Percentiles rank a stretch among this genome's conserved stretches.
Conservation (phyloP, 2,329 filamentous ascomycete genomes). For the Ophiostoma himal-ulmi region DNA sequence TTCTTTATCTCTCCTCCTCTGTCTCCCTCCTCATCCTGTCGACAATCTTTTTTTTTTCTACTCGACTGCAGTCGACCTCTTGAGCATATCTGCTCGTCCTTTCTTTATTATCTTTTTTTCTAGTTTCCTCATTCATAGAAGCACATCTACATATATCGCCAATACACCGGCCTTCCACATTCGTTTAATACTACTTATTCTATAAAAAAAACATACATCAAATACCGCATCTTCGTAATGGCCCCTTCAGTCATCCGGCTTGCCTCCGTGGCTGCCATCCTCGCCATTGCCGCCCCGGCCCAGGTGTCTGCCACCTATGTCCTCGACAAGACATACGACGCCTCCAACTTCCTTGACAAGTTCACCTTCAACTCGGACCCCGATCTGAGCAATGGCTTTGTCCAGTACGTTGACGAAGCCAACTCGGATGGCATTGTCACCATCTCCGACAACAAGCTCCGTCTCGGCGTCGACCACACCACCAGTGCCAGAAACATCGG, state of each 20-base stretch:
- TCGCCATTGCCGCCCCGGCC: constrained; percentile 18
- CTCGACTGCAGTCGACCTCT: background rate
- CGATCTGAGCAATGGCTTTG: constrained; percentile 62
- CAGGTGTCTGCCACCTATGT: constrained; percentile 33
- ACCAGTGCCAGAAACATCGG: constrained; percentile 18
- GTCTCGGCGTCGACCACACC: constrained; percentile 24
- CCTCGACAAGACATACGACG: constrained; percentile 38
- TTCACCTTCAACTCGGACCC: constrained; percentile 38
- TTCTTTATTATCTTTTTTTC: constrained; percentile 20
- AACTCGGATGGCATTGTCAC: constrained; percentile 37
- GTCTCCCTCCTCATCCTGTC: constrained; percentile 3
- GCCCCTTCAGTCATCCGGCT: constrained; percentile 17
- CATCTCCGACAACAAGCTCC: constrained; percentile 36
- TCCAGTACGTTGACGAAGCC: constrained; percentile 44
- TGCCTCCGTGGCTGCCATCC: constrained; percentile 32
- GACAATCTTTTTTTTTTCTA: background rate
- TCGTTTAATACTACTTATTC: background rate
- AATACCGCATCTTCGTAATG: constrained; percentile 12
- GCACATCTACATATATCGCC: background rate
- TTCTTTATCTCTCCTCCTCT: constrained; percentile 1
- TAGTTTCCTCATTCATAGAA: background rate
- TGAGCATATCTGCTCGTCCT: constrained; percentile 26
- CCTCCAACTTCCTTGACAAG: constrained; percentile 44
- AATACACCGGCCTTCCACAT: constrained; percentile 2
- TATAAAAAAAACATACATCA: background rate